Evolutionary conservation across 2,329 filamentous ascomycete genomes (phyloP), one percentile per base, ranked within the genome.

Genomic region (Fusarium luffae): DNA sequence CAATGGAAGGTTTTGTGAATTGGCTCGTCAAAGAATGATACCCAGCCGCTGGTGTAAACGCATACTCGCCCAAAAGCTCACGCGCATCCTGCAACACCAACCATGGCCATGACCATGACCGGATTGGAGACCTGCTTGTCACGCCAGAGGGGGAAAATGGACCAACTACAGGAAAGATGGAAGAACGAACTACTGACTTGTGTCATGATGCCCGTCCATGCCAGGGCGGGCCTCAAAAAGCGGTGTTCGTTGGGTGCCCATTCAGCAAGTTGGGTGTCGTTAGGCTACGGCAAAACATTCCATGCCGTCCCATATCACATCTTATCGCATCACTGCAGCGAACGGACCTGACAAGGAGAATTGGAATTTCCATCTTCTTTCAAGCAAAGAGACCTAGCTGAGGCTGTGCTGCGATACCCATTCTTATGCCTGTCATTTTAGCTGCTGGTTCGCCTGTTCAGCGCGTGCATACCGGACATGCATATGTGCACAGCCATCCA

Each of bases 61-160:
- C 64, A 66, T 42, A 54, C 63, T 70, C 63, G 68, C 64, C 63
- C 59, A 70, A 68, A 51, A 56, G 54, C 67, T 70, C 67, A 70
- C 67, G 67, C 63, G 58, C 57, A 68, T 68, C 46, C 58, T 51
- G 51, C 37, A 60, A 67, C 40, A n/a, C 34, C 34, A 12, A n/a
- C 34, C 34, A n/a, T 37, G 34, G 57, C 47, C 50, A 69, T 67
- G 34, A 57, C 47, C 50, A 69, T 67, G 66, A 46, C 66, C 61
- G 62, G 66, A 51, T 66, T 42, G 42, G 56, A 50, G 54, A 43
- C 54, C 27, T 48, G 59, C 54, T 23, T 48, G 59, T 64, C 68
- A 70, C 63, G 67, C 59, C 67, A 70, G 57, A 51, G 13, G 23
- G 13, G 23, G 12, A 18, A 51, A 25, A 14, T 19, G 44, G 63